These are phyloP conservation scores for Chamaecyparis obtusa DNA, from an alignment of 75 land plant genomes.

Conservation along the genomic window DNA sequence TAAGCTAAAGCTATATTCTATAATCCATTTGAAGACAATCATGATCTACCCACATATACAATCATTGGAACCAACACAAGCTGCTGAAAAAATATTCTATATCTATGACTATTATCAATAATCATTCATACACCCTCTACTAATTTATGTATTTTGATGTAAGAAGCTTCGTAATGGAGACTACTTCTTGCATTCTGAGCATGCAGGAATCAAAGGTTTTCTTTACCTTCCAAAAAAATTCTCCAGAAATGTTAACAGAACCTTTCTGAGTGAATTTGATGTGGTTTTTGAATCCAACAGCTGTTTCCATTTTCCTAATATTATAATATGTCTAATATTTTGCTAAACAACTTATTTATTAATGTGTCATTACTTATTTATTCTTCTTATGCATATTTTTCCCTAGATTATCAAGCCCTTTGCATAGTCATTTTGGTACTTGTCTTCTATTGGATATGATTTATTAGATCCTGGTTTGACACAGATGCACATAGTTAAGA, in stretches of 20 bases:
- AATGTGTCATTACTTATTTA: neutral
- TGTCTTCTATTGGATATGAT: neutral
- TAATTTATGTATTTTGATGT: neutral
- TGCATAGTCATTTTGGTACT: neutral
- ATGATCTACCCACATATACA: neutral
- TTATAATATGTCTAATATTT: neutral
- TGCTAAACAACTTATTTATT: neutral
- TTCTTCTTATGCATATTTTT: neutral
- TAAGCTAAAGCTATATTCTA: neutral
- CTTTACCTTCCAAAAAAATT: neutral
- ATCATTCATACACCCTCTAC: neutral
- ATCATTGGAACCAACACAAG: neutral
- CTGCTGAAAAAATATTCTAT: neutral
- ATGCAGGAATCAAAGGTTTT: neutral
- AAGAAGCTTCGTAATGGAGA: neutral
- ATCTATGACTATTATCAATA: neutral
- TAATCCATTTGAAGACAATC: neutral
- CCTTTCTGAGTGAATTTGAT: neutral
- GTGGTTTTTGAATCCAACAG: neutral
- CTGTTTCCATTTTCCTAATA: neutral
- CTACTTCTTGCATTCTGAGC: neutral
- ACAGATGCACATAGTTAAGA: neutral
- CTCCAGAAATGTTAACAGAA: neutral
- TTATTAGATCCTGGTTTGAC: neutral
- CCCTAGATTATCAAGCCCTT: neutral